Evolutionary conservation across 192 early-diverging fungal species (phyloP).

Genomic region (Spizellomyces punctatus): DNA sequence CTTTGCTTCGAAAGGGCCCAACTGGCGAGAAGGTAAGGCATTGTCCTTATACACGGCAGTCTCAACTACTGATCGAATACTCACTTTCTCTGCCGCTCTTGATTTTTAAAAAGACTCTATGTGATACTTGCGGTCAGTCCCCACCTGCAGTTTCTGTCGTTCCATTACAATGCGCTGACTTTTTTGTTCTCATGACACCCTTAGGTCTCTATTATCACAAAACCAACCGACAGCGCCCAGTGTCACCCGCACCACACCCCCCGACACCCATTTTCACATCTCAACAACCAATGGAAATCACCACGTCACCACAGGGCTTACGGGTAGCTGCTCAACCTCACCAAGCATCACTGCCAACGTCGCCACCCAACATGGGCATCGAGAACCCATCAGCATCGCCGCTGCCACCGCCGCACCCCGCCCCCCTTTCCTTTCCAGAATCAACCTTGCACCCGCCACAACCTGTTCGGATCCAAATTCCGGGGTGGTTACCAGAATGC

Average conservation of each 20-base stretch:
- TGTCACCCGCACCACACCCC: background rate
- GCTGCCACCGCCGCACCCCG: background rate
- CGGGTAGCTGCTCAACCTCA: background rate
- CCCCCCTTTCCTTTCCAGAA: background rate
- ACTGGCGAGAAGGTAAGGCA: conserved; percentile 23
- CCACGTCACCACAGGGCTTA: too few species aligned
- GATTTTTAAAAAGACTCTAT: conserved; percentile 27
- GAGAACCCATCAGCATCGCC: background rate
- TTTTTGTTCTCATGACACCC: too few species aligned
- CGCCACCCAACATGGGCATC: too few species aligned
- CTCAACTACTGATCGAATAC: background rate
- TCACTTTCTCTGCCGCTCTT: too few species aligned
- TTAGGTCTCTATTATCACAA: conserved; percentile 24
- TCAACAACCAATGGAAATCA: background rate
- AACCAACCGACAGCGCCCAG: background rate
- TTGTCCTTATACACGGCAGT: background rate
- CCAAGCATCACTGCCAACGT: background rate
- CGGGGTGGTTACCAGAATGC: conserved; percentile 40
- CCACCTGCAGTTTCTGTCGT: too few species aligned
- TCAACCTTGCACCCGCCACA: background rate
- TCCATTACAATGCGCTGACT: too few species aligned
- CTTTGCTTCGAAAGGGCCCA: conserved; percentile 33
- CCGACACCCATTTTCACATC: conserved; percentile 1
- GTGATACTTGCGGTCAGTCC: conserved; percentile 31
- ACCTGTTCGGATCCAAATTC: conserved; percentile 14